phyloP scores from a whole-genome alignment of 2,329 filamentous ascomycete species.

The Teratosphaeria epicoccoides region DNA sequence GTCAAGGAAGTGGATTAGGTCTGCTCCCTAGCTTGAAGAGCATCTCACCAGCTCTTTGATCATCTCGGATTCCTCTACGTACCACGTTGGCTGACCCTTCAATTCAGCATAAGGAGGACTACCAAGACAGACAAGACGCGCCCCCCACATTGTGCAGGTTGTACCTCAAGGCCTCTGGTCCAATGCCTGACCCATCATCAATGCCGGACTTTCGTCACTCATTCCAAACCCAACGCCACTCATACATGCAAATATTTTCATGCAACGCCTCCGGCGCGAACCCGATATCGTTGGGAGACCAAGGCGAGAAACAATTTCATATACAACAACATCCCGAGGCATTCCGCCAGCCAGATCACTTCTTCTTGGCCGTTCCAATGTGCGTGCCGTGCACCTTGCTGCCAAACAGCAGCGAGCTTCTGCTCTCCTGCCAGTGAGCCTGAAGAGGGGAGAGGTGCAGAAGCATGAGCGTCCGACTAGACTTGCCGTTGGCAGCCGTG shows the following conservation, averaged over 20 bases:
- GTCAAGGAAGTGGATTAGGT: too few relatives aligned
- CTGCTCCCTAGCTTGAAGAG: too few relatives aligned
- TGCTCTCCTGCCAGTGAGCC: conserved; percentile 80
- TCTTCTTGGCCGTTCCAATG: conserved; percentile 69
- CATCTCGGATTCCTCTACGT: too few relatives aligned
- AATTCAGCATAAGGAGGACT: too few relatives aligned
- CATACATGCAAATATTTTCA: not conserved
- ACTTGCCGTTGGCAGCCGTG: conserved; percentile 42
- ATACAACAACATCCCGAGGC: not conserved
- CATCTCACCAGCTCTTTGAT: too few relatives aligned
- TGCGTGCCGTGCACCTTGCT: conserved; percentile 88
- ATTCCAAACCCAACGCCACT: not conserved
- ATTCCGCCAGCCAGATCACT: conserved; percentile 15
- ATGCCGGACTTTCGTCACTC: not conserved
- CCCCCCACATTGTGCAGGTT: not conserved
- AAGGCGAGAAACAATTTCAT: not conserved
- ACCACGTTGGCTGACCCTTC: too few relatives aligned
- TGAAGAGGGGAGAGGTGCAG: conserved; percentile 94
- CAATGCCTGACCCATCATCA: not conserved
- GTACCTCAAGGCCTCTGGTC: not conserved
- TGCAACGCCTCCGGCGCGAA: not conserved
- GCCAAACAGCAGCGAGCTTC: conserved; percentile 91
- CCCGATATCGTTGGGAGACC: not conserved
- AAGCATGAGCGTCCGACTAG: conserved; percentile 94
- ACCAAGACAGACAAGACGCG: too few relatives aligned